Evolutionary conservation across 202 grass and related monocot genomes (phyloP).

Genomic region (Carex arenaria): DNA sequence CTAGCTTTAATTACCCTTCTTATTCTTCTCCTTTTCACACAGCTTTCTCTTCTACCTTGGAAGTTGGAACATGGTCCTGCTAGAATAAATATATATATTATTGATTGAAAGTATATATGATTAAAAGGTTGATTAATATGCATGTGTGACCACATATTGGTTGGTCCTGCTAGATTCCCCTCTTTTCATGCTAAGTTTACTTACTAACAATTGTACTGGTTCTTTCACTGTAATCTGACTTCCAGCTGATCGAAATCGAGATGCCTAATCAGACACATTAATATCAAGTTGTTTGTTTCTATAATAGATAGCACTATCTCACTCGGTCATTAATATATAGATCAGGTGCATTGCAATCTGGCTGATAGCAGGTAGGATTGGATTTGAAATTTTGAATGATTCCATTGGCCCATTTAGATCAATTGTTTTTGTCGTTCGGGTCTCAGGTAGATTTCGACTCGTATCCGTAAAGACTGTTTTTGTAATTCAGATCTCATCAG

Average conservation of each 20-base stretch:
- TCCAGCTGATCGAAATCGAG: not conserved
- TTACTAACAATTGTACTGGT: not conserved
- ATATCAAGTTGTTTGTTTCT: not conserved
- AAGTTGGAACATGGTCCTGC: not conserved
- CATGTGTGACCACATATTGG: not conserved
- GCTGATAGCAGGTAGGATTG: not conserved
- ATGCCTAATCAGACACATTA: not conserved
- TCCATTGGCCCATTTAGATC: not conserved
- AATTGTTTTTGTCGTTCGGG: not conserved
- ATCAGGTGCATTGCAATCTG: not conserved
- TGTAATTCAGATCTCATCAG: not conserved
- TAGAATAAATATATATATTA: not conserved
- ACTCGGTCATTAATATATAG: not conserved
- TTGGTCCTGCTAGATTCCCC: conserved; percentile 2
- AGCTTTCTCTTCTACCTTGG: not conserved
- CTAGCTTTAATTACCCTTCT: not conserved
- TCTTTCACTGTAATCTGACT: not conserved
- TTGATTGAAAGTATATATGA: not conserved
- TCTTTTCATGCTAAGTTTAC: not conserved
- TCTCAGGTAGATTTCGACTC: not conserved
- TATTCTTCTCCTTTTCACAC: not conserved
- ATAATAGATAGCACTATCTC: not conserved
- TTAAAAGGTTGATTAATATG: not conserved
- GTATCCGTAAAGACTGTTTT: not conserved
- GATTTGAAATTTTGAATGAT: not conserved